These are phyloP conservation scores for Diaporthe sp. DNA, from an alignment of 2,329 filamentous ascomycete species.

Conservation along the genomic window DNA sequence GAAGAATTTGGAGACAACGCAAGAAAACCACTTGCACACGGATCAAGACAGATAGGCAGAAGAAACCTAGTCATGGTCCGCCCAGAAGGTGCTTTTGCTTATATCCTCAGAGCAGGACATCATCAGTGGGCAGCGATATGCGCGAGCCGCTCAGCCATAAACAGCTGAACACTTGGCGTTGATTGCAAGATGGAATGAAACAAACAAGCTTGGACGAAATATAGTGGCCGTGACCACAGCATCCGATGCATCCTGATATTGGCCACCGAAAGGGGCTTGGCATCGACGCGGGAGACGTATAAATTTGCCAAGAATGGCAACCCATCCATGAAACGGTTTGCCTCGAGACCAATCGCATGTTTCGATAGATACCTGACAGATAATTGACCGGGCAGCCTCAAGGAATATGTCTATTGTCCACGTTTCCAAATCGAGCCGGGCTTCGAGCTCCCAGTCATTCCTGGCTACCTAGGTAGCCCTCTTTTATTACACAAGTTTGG, in stretches of 20 bases:
- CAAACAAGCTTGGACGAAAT: constrained; percentile 11
- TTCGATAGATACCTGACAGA: neutral
- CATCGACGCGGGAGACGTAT: neutral
- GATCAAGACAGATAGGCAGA: neutral
- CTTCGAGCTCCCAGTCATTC: neutral
- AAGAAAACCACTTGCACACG: neutral
- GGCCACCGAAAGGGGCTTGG: neutral
- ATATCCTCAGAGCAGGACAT: neutral
- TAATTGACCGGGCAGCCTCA: neutral
- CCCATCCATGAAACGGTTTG: neutral
- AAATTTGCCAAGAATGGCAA: constrained; percentile 10
- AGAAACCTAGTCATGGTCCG: no score
- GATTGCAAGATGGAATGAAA: constrained; percentile 9
- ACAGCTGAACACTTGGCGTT: neutral
- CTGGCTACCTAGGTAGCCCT: neutral
- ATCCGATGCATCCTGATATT: neutral
- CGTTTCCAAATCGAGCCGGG: neutral
- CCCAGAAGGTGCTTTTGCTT: neutral
- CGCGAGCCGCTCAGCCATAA: neutral
- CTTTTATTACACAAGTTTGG: neutral
- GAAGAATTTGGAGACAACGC: neutral
- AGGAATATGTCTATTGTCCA: neutral
- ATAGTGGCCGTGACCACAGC: neutral
- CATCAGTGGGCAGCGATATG: neutral
- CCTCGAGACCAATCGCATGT: constrained; percentile 8